Conservation (phyloP, 352 stramenopile species). For the Phytophthora foliorum region DNA sequence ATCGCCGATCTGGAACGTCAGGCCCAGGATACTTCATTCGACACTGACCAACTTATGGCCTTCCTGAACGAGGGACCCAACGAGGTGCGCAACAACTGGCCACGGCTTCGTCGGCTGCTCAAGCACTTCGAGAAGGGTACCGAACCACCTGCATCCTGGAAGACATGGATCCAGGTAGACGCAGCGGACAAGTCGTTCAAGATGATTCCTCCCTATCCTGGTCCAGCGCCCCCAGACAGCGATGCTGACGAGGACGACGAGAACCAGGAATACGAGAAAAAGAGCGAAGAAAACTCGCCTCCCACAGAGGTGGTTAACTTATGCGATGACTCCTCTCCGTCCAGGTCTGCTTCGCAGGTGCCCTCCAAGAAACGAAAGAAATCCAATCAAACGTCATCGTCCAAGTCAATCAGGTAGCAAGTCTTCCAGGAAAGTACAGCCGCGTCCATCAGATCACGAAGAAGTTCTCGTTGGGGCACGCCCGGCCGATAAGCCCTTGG, state of each 20-base stretch:
- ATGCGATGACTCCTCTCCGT: neutral
- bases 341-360: neutral
- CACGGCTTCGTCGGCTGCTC: neutral
- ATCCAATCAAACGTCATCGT: neutral
- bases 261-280: neutral
- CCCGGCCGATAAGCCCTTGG: neutral
- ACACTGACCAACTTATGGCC: neutral
- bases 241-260: neutral
- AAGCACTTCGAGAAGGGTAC: neutral
- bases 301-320: too few relatives aligned
- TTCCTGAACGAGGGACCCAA: too few relatives aligned
- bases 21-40: neutral
- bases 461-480: neutral
- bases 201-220: neutral
- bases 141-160: neutral
- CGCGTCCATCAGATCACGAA: neutral
- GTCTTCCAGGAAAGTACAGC: too few relatives aligned
- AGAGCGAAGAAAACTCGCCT: neutral
- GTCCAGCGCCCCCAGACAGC: neutral
- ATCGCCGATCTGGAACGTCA: neutral
- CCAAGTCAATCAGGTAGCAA: too few relatives aligned
- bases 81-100: too few relatives aligned
- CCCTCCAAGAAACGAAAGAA: neutral
- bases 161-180: neutral
- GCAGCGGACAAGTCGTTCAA: neutral